phyloP scores from a whole-genome alignment of 2,329 filamentous ascomycete genomes.

The Scedosporium apiospermum region DNA sequence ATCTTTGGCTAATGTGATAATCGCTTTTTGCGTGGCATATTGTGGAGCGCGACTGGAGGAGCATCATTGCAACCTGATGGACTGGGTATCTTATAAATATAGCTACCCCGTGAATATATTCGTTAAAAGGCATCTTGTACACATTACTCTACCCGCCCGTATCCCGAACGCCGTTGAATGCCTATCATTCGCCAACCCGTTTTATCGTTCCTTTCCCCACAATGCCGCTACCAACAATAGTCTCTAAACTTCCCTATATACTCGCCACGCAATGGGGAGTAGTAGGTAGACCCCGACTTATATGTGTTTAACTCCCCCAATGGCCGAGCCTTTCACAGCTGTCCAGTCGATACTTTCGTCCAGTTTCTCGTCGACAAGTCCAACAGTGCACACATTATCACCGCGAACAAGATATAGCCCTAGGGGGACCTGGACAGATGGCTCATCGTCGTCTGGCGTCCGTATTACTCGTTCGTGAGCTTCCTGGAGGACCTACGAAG shows the following conservation, averaged over 20 bases:
- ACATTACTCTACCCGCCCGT: too few species aligned
- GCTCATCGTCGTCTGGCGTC: slow-evolving; percentile 71
- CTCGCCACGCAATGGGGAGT: too few species aligned
- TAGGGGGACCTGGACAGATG: slow-evolving; percentile 69
- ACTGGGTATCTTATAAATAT: not conserved
- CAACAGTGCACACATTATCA: slow-evolving; percentile 87
- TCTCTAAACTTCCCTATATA: too few species aligned
- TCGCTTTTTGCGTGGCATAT: not conserved
- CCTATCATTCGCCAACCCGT: too few species aligned
- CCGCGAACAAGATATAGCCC: slow-evolving; percentile 88
- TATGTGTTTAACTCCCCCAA: slow-evolving; percentile 75
- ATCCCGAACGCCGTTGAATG: too few species aligned
- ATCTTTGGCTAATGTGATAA: slow-evolving; percentile 42
- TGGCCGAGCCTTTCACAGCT: slow-evolving; percentile 74
- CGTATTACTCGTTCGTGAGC: slow-evolving; percentile 88
- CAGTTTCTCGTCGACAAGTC: slow-evolving; percentile 79
- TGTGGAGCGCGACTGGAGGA: not conserved
- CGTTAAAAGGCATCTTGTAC: not conserved
- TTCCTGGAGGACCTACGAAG: slow-evolving; percentile 59
- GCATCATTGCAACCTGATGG: not conserved
- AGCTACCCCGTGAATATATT: not conserved
- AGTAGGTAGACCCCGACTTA: slow-evolving; percentile 17
- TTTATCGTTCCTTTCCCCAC: too few species aligned
- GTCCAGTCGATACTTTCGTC: slow-evolving; percentile 89
- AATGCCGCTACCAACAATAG: too few species aligned